Evolutionary conservation across 768 basidiomycete species (phyloP).

Genomic region (Vishniacozyma victoriae): DNA sequence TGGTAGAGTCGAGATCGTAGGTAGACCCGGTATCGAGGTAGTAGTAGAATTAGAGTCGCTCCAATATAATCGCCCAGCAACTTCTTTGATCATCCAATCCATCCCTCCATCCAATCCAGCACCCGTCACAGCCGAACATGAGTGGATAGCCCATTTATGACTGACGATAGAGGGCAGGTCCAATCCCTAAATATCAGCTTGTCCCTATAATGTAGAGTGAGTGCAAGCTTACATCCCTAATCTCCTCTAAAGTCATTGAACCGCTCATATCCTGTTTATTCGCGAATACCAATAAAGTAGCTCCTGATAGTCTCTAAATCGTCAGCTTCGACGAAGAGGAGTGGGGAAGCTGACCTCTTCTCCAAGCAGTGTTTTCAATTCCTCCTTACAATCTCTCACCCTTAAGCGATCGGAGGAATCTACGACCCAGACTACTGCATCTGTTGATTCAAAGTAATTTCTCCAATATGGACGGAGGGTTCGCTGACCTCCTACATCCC

Average conservation of each 20-base stretch:
- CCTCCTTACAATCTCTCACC: conserved; percentile 80
- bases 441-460: conserved; percentile 98
- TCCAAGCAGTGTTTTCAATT: conserved; percentile 74
- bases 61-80: conserved; percentile 78
- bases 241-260: conserved; percentile 74
- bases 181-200: conserved; percentile 56
- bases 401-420: conserved; percentile 89
- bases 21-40: not conserved
- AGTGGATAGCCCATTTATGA: conserved; percentile 81
- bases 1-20: not conserved
- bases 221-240: conserved; percentile 62
- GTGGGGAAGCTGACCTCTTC: conserved; percentile 68
- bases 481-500: conserved; percentile 97
- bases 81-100: conserved; percentile 85
- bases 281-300: conserved; percentile 88
- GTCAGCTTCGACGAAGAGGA: not conserved
- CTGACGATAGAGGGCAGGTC: conserved; percentile 73
- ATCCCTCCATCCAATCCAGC: conserved; percentile 75
- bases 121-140: conserved; percentile 90
- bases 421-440: conserved; percentile 97
- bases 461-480: conserved; percentile 96
- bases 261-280: conserved; percentile 96
- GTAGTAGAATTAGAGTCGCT: conserved; percentile 7
- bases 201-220: not conserved
- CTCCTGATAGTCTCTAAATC: conserved; percentile 82